Percentiles rank a stretch among this genome's conserved stretches.
These are phyloP conservation scores for Ascoidea rubescens DNA, from an alignment of 805 yeast species.

Conservation along the genomic window DNA sequence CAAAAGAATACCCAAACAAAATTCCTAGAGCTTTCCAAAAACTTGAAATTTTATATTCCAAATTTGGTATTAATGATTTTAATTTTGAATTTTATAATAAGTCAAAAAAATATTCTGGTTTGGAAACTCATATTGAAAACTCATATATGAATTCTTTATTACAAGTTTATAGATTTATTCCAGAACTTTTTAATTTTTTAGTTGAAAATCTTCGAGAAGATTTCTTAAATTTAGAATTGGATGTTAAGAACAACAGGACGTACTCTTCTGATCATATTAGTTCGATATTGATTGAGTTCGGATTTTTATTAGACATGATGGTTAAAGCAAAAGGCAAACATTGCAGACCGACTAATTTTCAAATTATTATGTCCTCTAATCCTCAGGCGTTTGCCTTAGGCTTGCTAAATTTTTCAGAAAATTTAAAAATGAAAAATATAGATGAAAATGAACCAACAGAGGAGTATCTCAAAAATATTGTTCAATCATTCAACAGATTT, in stretches of 20 bases:
- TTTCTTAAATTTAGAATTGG: slow-evolving; percentile 22
- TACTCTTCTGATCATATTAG: slow-evolving; percentile 15
- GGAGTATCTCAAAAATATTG: slow-evolving; percentile 26
- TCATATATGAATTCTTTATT: slow-evolving; percentile 65
- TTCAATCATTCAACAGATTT: slow-evolving; percentile 46
- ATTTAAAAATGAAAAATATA: slow-evolving; percentile 2
- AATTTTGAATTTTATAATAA: slow-evolving; percentile 74
- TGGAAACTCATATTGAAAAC: slow-evolving; percentile 79
- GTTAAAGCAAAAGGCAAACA: slow-evolving; percentile 65
- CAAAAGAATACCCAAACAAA: slow-evolving; percentile 1
- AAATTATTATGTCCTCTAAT: slow-evolving; percentile 30
- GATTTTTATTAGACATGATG: slow-evolving; percentile 86
- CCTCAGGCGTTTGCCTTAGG: slow-evolving; percentile 39
- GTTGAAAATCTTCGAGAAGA: slow-evolving; percentile 41
- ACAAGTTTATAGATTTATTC: slow-evolving; percentile 68
- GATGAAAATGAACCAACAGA: slow-evolving; percentile 23
- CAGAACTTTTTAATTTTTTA: slow-evolving; percentile 56
- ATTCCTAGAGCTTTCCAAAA: slow-evolving; percentile 62
- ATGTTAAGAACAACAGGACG: slow-evolving; percentile 20
- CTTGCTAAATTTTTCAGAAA: slow-evolving; percentile 32
- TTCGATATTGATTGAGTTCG: slow-evolving; percentile 66
- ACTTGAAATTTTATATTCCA: slow-evolving; percentile 68
- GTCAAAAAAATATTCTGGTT: slow-evolving; percentile 45
- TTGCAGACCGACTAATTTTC: slow-evolving; percentile 74
- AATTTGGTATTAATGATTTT: slow-evolving; percentile 88